Percentiles rank a stretch among this genome's conserved stretches.
Evolutionary conservation across 1,139 yeast species (phyloP).

Genomic region (Kurtzmaniella natalensis): DNA sequence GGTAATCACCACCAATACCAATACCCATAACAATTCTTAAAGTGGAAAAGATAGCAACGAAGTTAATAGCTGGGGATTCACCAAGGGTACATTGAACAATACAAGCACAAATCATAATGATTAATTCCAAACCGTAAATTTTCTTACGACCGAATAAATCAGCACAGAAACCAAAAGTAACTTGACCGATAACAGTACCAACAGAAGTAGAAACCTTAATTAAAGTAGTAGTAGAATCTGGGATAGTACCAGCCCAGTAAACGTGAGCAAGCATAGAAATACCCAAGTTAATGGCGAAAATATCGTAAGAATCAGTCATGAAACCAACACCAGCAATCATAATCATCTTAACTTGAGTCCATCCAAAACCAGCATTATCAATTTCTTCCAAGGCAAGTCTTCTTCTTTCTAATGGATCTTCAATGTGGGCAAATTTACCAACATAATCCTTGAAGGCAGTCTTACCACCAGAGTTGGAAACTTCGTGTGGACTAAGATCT

Average conservation of each 20-base stretch:
- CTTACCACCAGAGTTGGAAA: constrained; percentile 58
- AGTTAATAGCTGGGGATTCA: constrained; percentile 61
- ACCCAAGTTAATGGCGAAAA: constrained; percentile 83
- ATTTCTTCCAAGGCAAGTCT: constrained; percentile 85
- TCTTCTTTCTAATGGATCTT: constrained; percentile 86
- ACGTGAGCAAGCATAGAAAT: constrained; percentile 71
- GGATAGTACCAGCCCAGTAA: constrained; percentile 64
- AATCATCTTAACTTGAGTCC: constrained; percentile 87
- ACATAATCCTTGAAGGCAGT: constrained; percentile 85
- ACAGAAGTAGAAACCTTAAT: constrained; percentile 86
- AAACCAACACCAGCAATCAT: constrained; percentile 93
- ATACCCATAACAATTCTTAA: constrained; percentile 85
- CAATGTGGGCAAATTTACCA: constrained; percentile 78
- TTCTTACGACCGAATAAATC: constrained; percentile 85
- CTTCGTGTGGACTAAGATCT: constrained; percentile 9
- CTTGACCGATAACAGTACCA: constrained; percentile 92
- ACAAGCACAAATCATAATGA: constrained; percentile 78
- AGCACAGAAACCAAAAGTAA: constrained; percentile 80
- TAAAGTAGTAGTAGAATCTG: constrained; percentile 66
- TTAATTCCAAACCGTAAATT: constrained; percentile 82
- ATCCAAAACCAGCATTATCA: constrained; percentile 78
- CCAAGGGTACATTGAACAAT: constrained; percentile 73
- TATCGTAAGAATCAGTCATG: constrained; percentile 88
- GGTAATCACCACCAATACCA: constrained; percentile 99
- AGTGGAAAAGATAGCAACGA: constrained; percentile 68